Evolutionary conservation across 306 rosid species (phyloP).

Genomic region (Luffa aegyptiaca): DNA sequence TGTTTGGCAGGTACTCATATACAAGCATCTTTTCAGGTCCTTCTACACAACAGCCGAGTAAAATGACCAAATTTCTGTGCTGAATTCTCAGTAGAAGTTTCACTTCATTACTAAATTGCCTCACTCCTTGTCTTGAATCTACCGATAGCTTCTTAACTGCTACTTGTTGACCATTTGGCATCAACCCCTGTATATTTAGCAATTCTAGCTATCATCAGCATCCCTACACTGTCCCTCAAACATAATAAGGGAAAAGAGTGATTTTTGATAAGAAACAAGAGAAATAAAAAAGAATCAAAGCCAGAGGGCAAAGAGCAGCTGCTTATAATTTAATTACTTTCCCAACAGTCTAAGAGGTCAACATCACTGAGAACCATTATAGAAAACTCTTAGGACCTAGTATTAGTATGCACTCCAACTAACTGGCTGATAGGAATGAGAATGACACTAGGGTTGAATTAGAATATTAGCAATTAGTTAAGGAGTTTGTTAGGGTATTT

Average conservation of each 20-base stretch:
- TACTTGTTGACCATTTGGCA: conserved; percentile 85
- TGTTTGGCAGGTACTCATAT: conserved; percentile 77
- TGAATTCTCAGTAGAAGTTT: conserved; percentile 60
- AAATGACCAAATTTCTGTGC: conserved; percentile 67
- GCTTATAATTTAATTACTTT: neutral
- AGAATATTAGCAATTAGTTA: too few species aligned
- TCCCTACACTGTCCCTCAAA: neutral
- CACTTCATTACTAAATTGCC: conserved; percentile 80
- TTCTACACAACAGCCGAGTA: conserved; percentile 78
- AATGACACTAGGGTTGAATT: too few species aligned
- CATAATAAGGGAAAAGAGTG: neutral
- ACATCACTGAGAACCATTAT: neutral
- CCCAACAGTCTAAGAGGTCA: neutral
- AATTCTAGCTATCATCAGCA: neutral
- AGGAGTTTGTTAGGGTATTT: too few species aligned
- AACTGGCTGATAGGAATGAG: neutral
- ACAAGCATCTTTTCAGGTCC: conserved; percentile 96
- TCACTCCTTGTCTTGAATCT: conserved; percentile 69
- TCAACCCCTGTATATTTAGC: conserved; percentile 47
- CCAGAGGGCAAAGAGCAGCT: neutral
- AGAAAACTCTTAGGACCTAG: neutral
- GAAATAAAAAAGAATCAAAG: neutral
- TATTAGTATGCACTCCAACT: neutral
- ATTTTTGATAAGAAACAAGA: too few species aligned
- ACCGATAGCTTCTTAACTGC: conserved; percentile 78